These are phyloP conservation scores for Penicillium egyptiacum DNA, from an alignment of 495 filamentous ascomycete species.

Conservation along the genomic window DNA sequence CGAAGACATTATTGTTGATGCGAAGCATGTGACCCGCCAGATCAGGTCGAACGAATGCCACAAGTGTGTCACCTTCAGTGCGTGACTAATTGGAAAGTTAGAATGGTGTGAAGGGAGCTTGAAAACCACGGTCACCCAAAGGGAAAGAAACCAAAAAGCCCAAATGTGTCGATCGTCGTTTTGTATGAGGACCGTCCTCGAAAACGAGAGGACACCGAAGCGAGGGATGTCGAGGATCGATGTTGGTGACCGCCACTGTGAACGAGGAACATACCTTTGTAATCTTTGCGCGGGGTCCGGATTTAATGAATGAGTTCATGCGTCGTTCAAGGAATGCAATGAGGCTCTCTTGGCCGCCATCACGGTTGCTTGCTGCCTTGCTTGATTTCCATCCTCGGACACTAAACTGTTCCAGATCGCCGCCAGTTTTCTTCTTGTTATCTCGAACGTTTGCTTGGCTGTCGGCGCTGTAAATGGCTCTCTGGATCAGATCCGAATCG, in stretches of 20 bases:
- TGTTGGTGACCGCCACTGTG: conserved; percentile 50
- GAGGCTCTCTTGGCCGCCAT: conserved; percentile 69
- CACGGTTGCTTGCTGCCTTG: conserved; percentile 67
- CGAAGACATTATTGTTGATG: conserved; percentile 64
- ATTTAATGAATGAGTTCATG: conserved; percentile 62
- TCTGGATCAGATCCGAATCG: conserved; percentile 41
- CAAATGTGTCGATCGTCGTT: conserved; percentile 55
- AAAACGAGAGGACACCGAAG: conserved; percentile 57
- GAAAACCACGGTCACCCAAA: conserved; percentile 51
- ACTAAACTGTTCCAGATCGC: conserved; percentile 43
- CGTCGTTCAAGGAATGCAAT: conserved; percentile 70
- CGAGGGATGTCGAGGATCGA: conserved; percentile 52
- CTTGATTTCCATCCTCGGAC: conserved; percentile 73
- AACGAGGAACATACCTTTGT: conserved; percentile 77
- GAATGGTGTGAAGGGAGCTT: conserved; percentile 60
- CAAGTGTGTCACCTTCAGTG: conserved; percentile 65
- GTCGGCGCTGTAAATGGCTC: conserved; percentile 40
- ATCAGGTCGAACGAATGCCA: conserved; percentile 64
- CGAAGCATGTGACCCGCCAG: conserved; percentile 59
- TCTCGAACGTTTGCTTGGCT: conserved; percentile 45
- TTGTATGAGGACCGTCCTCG: conserved; percentile 54
- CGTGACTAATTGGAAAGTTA: conserved; percentile 71
- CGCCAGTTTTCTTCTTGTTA: conserved; percentile 18
- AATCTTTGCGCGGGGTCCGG: conserved; percentile 60
- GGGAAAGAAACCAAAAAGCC: conserved; percentile 36